These are phyloP conservation scores for Pyracantha coccinea DNA, from an alignment of 331 rosid species.

Conservation along the genomic window DNA sequence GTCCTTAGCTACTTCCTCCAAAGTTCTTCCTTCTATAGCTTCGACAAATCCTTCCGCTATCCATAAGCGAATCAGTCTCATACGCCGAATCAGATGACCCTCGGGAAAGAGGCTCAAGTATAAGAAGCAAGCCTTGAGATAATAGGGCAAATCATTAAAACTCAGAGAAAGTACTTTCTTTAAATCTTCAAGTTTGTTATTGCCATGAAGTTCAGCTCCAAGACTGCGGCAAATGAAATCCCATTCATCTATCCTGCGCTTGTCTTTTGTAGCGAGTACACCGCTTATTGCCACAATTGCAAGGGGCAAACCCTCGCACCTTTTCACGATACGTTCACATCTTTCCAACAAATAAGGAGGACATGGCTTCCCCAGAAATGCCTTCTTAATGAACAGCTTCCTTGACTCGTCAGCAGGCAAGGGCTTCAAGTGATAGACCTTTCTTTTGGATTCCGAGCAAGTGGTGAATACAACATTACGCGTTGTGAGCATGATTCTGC, in stretches of 20 bases:
- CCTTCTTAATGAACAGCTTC: slow-evolving; percentile 11
- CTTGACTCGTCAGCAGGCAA: slow-evolving; percentile 2
- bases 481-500: slow-evolving; percentile 19
- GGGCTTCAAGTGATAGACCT: slow-evolving; percentile 9
- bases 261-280: slow-evolving; percentile 10
- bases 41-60: slow-evolving; percentile 23
- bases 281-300: slow-evolving; percentile 14
- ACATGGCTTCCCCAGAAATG: neutral
- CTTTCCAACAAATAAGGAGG: slow-evolving; percentile 4
- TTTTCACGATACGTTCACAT: neutral
- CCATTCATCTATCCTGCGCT: slow-evolving; percentile 12
- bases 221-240: slow-evolving; percentile 8
- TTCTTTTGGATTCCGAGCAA: neutral
- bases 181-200: slow-evolving; percentile 9
- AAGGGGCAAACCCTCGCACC: slow-evolving; percentile 16
- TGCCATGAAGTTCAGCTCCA: slow-evolving; percentile 16
- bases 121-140: slow-evolving; percentile 18
- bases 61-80: slow-evolving; percentile 19
- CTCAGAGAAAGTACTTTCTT: slow-evolving; percentile 16
- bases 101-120: slow-evolving; percentile 22
- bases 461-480: slow-evolving; percentile 3
- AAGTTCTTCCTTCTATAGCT: slow-evolving; percentile 5
- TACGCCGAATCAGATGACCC: slow-evolving; percentile 3
- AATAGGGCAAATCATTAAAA: slow-evolving; percentile 18
- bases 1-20: slow-evolving; percentile 12